Conservation (phyloP, 441 rosid genomes). For the Gossypium schwendimanii region DNA sequence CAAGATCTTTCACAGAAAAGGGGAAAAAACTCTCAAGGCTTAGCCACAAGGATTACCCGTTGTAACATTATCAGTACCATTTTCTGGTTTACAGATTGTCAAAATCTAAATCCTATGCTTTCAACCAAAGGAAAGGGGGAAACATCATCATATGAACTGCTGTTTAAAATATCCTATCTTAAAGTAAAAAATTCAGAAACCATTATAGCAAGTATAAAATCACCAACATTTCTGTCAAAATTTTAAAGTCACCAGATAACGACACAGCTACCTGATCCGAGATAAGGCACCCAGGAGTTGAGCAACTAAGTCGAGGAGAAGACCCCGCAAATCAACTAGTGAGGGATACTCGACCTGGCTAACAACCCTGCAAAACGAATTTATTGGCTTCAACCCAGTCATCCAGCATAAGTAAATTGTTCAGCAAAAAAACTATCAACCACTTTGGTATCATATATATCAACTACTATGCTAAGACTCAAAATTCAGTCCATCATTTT, state of each 20-base stretch:
- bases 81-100: not conserved
- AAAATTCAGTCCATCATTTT: not conserved
- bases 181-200: not conserved
- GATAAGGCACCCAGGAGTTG: slow-evolving; percentile 98
- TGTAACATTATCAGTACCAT: not conserved
- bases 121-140: not conserved
- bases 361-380: slow-evolving; percentile 63
- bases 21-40: not conserved
- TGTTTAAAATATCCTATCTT: not conserved
- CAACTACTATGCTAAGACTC: not conserved
- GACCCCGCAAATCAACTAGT: slow-evolving; percentile 95
- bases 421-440: slow-evolving; percentile 1
- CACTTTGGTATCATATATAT: not conserved
- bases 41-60: not conserved
- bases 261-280: slow-evolving; percentile 69
- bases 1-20: not conserved
- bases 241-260: slow-evolving; percentile 15
- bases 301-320: slow-evolving; percentile 93
- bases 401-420: slow-evolving; percentile 1
- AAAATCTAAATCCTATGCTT: not conserved
- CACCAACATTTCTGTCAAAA: not conserved
- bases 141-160: not conserved
- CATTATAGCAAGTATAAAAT: not conserved
- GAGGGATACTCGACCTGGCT: slow-evolving; percentile 99
- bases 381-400: slow-evolving; percentile 12